Percentiles rank a stretch among this genome's conserved stretches.
Evolutionary conservation across 2,329 filamentous ascomycete species (phyloP).

Genomic region (Colletotrichum lindemuthianum): DNA sequence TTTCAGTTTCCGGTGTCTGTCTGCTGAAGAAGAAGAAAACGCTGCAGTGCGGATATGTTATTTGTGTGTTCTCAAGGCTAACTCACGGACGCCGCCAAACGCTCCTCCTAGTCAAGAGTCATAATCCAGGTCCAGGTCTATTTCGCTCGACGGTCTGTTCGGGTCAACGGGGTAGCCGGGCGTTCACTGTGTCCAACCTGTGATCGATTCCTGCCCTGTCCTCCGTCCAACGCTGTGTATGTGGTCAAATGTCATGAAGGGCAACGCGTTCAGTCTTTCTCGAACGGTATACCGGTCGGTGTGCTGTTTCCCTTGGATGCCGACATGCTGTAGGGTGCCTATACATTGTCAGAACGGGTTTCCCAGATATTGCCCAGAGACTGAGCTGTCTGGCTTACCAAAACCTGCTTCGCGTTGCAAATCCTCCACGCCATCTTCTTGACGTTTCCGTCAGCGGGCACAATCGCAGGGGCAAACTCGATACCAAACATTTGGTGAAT

Average conservation of each 20-base stretch:
- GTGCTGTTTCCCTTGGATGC: conserved; percentile 70
- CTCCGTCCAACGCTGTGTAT: background rate
- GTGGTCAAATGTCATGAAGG: background rate
- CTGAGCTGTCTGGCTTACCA: conserved; percentile 69
- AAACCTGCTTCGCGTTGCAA: conserved; percentile 92
- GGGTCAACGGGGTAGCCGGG: conserved; percentile 8
- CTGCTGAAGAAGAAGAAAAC: background rate
- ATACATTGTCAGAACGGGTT: conserved; percentile 28
- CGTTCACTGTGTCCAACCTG: background rate
- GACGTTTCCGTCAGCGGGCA: conserved; percentile 90
- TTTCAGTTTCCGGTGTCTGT: conserved; percentile 9
- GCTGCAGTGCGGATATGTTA: conserved; percentile 27
- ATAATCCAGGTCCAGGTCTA: background rate
- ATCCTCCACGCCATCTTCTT: conserved; percentile 93
- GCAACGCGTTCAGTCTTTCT: conserved; percentile 15
- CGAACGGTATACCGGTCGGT: conserved; percentile 41
- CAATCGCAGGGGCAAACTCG: conserved; percentile 92
- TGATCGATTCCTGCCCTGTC: conserved; percentile 4
- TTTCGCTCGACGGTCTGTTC: conserved; percentile 1
- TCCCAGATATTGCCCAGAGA: too few relatives aligned
- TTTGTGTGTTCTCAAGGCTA: conserved; percentile 27
- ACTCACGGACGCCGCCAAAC: conserved; percentile 30
- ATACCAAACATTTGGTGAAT: conserved; percentile 97
- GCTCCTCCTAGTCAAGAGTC: background rate
- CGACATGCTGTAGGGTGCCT: conserved; percentile 80